These are phyloP conservation scores for Novymonas esmeraldas DNA, from an alignment of 208 protist species.

Conservation along the genomic window DNA sequence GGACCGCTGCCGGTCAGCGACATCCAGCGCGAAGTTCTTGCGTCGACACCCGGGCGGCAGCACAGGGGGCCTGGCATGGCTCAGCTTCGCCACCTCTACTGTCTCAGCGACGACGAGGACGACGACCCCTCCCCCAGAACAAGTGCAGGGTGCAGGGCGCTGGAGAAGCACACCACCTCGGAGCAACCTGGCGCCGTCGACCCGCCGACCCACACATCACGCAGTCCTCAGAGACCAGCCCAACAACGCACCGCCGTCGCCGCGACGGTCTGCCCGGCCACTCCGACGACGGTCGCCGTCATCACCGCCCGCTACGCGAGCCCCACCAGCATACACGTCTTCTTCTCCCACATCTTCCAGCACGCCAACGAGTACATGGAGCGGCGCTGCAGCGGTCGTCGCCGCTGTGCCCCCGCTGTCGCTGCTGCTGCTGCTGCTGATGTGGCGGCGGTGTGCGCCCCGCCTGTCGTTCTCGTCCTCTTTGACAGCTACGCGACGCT, in stretches of 20 bases:
- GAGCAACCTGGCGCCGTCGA: too few species aligned
- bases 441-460: neutral
- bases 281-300: neutral
- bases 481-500: conserved; percentile 69
- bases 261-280: neutral
- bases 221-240: too few species aligned
- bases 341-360: conserved; percentile 51
- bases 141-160: too few species aligned
- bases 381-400: neutral
- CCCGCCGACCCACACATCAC: too few species aligned
- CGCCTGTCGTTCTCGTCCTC: conserved; percentile 44
- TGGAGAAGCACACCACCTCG: too few species aligned
- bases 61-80: conserved; percentile 20
- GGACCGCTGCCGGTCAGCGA: conserved; percentile 34
- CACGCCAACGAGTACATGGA: conserved; percentile 33
- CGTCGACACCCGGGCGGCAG: neutral
- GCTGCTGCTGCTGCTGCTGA: neutral
- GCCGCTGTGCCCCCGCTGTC: neutral
- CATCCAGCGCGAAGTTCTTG: conserved; percentile 25
- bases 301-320: conserved; percentile 26
- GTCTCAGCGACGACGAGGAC: conserved; percentile 35
- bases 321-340: conserved; percentile 38
- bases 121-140: neutral
- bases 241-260: neutral
- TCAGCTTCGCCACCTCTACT: conserved; percentile 30